Evolutionary conservation across 805 yeast genomes (phyloP), one percentile per base, ranked within the genome.

Genomic region (Cyberlindnera xylosilytica): DNA sequence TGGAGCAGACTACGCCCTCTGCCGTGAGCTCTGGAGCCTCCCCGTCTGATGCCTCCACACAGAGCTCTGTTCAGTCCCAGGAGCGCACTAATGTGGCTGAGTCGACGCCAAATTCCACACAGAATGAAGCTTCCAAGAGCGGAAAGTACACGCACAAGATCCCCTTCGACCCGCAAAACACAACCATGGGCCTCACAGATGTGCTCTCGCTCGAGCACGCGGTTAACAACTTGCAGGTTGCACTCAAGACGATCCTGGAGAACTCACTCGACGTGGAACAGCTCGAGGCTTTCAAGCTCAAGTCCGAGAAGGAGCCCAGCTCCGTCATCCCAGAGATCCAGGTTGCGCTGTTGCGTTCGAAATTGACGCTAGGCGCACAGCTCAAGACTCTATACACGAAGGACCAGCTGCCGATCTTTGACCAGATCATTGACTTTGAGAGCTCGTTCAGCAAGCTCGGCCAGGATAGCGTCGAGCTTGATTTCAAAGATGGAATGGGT

Each of bases 331-430:
- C 68, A 3, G 74, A 76, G 30, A 63, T 79, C 7, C 52, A 73
- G 13, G 67, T 77, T 7, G 73, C 81, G 5, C 56, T 83, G 34
- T 59, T 74, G 9, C 70, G 80, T 43, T 72, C 74, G 33, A 74
- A 82, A 41, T 54, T 87, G 18, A 72, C 72, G 39, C 58, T 87
- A 19, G 87, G 87, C 1, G 68, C 86, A 0, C 69, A 70, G 46
- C 60, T 87, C 45, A 81, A 81, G 56, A 62, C 81, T 1, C 60
- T 79, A 31, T 68, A 83, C 49, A 62, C 70, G 20, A 46, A 68
- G 4, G 76, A 77, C 0, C 62, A 74, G 32, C 59, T 81, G n/a
- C 60, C 67, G 4, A 47, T 84, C 3, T 72, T 87, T 34, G 80
- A 83, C 42, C 72, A 79, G 34, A 72, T 86, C 3, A 47, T 70